These are phyloP conservation scores for Cunninghamia lanceolata DNA, from an alignment of 75 land plant genomes.

Conservation along the genomic window DNA sequence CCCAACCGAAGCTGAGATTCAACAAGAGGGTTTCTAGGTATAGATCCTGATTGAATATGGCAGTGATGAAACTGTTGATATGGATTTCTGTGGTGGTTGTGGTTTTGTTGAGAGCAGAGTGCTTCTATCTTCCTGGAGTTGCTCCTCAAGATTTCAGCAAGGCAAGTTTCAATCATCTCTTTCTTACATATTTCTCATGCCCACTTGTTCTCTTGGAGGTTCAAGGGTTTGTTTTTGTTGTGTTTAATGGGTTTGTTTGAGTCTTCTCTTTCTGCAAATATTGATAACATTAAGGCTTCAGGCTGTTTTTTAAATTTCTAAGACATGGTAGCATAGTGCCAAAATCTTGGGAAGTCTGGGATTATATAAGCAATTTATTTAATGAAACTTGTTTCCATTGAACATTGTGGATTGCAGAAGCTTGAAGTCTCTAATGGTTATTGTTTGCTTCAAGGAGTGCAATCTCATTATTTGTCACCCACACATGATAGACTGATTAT, in stretches of 20 bases:
- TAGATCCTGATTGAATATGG: no score
- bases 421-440: not conserved
- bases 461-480: not conserved
- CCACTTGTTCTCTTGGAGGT: not conserved
- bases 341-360: not conserved
- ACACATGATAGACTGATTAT: not conserved
- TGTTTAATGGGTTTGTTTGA: not conserved
- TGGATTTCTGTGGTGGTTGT: no score
- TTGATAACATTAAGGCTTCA: not conserved
- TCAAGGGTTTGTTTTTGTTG: not conserved
- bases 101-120: not conserved
- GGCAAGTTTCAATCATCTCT: slow-evolving; percentile 23
- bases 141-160: slow-evolving; percentile 70
- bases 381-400: no score
- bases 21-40: no score
- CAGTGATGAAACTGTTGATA: no score
- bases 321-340: not conserved
- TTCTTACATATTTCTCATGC: not conserved
- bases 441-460: not conserved
- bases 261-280: not conserved
- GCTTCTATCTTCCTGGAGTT: slow-evolving; percentile 87
- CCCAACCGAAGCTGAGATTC: no score
- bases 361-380: no score
- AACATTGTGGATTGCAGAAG: no score
- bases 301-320: not conserved